These are phyloP conservation scores for Arabidopsis suecica DNA, from an alignment of 345 rosid genomes.

Conservation along the genomic window DNA sequence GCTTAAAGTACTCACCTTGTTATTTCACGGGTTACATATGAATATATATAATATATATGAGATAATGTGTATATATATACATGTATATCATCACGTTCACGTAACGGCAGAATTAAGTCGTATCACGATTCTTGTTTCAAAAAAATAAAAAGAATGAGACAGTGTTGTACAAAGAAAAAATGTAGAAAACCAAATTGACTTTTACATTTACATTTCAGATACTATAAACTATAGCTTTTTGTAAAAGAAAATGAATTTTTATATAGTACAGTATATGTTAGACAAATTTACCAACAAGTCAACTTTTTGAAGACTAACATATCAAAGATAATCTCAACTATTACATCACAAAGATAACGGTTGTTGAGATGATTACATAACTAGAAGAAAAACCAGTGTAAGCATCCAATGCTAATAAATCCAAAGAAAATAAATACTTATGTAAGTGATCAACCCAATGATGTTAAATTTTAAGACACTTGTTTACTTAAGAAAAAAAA, in stretches of 20 bases:
- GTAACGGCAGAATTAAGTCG: not conserved
- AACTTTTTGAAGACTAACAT: not conserved
- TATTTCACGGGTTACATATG: not conserved
- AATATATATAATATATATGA: too few relatives aligned
- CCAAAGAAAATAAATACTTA: not conserved
- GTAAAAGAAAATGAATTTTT: not conserved
- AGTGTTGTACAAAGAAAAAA: not conserved
- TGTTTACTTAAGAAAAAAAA: constrained; percentile 2
- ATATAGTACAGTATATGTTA: too few relatives aligned
- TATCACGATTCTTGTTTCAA: not conserved
- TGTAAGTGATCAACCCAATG: not conserved
- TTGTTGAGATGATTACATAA: not conserved
- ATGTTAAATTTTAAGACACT: constrained; percentile 12
- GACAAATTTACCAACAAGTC: not conserved
- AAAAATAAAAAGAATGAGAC: not conserved
- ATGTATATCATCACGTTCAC: too few relatives aligned
- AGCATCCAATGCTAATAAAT: constrained; percentile 18
- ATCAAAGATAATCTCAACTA: not conserved
- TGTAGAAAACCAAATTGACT: not conserved
- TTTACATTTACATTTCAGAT: not conserved
- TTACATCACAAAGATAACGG: not conserved
- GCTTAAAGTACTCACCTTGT: not conserved
- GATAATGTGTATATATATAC: too few relatives aligned
- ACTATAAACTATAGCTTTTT: not conserved
- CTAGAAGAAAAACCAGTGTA: not conserved